These are phyloP conservation scores for Colletotrichum echinochloae DNA, from an alignment of 2,329 filamentous ascomycete species.

Conservation along the genomic window DNA sequence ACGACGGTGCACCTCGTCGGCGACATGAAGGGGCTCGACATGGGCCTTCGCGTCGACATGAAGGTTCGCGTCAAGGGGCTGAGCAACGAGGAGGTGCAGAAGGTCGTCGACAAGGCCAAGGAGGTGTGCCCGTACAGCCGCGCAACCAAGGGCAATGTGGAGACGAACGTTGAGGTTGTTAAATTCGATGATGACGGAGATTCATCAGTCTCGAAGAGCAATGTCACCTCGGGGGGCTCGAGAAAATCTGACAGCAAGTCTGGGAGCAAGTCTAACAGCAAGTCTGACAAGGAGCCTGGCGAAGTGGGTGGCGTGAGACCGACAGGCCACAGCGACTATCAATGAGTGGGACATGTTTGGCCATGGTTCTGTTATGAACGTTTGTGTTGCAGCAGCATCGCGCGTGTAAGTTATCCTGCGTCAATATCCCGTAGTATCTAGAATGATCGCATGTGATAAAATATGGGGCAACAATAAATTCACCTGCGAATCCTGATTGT, in stretches of 20 bases:
- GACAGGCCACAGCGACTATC: slow-evolving; percentile 35
- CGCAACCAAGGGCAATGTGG: slow-evolving; percentile 46
- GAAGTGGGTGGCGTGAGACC: slow-evolving; percentile 18
- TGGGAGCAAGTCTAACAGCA: not conserved
- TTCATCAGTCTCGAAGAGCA: not conserved
- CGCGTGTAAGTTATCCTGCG: not conserved
- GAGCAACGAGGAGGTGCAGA: slow-evolving; percentile 44
- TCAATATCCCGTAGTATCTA: not conserved
- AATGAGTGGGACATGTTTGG: not conserved
- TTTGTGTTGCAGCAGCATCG: not conserved
- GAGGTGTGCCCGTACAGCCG: slow-evolving; percentile 47
- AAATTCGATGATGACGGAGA: slow-evolving; percentile 22
- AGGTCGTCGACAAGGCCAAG: slow-evolving; percentile 45
- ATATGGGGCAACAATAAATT: not conserved
- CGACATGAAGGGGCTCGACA: slow-evolving; percentile 57
- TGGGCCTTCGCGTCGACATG: slow-evolving; percentile 58
- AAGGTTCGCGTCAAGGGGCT: slow-evolving; percentile 51
- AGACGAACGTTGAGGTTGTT: slow-evolving; percentile 44
- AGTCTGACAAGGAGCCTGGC: not conserved
- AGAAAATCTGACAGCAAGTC: not conserved
- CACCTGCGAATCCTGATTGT: not conserved
- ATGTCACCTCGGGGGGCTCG: not conserved
- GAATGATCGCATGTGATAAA: too few relatives aligned
- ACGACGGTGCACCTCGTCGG: slow-evolving; percentile 58
- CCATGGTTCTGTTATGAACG: not conserved